A percentile compares a stretch with the other conserved stretches of the same genome.
phyloP scores from a whole-genome alignment of 2,329 filamentous ascomycete genomes.

The Ascochyta koolunga region DNA sequence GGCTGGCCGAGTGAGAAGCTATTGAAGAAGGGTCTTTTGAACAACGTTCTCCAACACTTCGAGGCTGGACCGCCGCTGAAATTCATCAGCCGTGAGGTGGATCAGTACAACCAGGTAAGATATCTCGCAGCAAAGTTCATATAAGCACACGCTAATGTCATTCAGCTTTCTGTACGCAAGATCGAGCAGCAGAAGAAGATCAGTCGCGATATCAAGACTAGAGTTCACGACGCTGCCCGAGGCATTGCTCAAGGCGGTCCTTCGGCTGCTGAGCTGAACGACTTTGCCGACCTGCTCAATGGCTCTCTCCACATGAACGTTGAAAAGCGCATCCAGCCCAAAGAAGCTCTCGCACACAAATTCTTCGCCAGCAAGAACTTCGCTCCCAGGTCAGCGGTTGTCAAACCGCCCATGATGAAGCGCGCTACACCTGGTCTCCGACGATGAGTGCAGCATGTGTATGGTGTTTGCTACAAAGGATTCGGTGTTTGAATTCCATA shows the following conservation, averaged over 20 bases:
- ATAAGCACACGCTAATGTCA: constrained; percentile 16
- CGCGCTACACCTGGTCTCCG: constrained; percentile 23
- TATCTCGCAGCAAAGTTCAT: not conserved
- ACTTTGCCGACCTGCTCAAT: constrained; percentile 87
- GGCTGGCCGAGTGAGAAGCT: constrained; percentile 91
- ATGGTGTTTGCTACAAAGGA: not conserved
- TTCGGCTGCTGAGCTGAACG: constrained; percentile 77
- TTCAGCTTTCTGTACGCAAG: constrained; percentile 69
- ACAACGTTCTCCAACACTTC: constrained; percentile 77
- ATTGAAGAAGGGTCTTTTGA: constrained; percentile 70
- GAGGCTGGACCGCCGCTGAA: constrained; percentile 68
- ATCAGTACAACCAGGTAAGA: constrained; percentile 52
- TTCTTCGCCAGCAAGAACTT: constrained; percentile 69
- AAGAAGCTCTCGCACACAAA: constrained; percentile 85
- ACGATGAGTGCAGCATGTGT: constrained; percentile 13
- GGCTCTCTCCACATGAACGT: constrained; percentile 88
- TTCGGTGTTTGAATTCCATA: not conserved
- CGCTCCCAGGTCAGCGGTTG: constrained; percentile 30
- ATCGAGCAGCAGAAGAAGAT: constrained; percentile 68
- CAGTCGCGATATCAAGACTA: constrained; percentile 73
- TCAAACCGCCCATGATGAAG: constrained; percentile 36
- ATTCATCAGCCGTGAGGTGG: constrained; percentile 77
- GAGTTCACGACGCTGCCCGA: constrained; percentile 73
- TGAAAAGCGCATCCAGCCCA: constrained; percentile 86
- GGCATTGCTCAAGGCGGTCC: constrained; percentile 69